Base-by-base conservation (phyloP, 1,284 basidiomycete genomes). In the Ganoderma meredithae region DNA sequence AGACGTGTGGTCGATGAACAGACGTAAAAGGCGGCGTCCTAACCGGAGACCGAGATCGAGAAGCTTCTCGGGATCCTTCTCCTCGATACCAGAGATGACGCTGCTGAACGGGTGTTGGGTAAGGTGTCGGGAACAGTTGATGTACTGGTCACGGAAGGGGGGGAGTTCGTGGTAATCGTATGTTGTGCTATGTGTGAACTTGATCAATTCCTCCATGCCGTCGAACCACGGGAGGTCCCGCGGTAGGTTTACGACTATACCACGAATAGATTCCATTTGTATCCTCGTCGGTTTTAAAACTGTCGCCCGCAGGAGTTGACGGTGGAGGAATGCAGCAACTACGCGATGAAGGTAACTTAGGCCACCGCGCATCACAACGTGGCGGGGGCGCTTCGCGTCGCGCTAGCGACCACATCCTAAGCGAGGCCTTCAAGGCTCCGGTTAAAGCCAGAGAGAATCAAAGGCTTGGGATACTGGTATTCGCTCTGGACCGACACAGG, bases 1-100 rank as follows among this genome's bases (percentile, higher is more conserved):
- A 9, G n/a, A n/a, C 6, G 19, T n/a, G 44, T n/a, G 36, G 36
- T 47, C 44, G 44, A 47, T 9, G 9, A 47, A n/a, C 9, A 47
- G 27, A 53, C 49, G n/a, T 22, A 22, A 25, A 49, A 25, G 47
- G n/a, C 22, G 27, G 25, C 2, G 25, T 53, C 13, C 49, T 27
- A 10, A 53, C 49, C 49, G 22, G 49, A 53, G 49, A 27, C 49
- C 49, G 27, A 53, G n/a, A 25, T 53, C 49, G 49, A 53, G 49
- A 27, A 53, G 22, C 15, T 53, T 53, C 22, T 53, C 49, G 49
- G 49, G 49, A 25, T 53, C 49, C 22, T 53, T 27, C 13, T 53
- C 49, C 27, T 53, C 49, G n/a, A 31, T 53, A 3, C 49, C 49
- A n/a, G 49, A 53, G 49, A 53, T 10, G 27, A 53, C 12, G 49